phyloP scores from a whole-genome alignment of 805 yeast genomes.

The Pichia manshurica region DNA sequence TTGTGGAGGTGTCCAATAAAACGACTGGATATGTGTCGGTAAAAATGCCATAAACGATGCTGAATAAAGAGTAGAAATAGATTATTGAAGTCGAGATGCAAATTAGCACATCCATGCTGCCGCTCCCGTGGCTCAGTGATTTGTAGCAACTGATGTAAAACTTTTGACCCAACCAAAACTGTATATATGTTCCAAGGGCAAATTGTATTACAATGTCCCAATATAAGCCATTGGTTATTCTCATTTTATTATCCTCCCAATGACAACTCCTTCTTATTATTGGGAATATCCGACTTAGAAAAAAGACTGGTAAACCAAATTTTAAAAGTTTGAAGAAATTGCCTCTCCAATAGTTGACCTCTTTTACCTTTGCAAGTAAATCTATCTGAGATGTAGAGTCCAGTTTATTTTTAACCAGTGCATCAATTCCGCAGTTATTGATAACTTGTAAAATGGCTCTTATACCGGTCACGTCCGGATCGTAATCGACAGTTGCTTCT shows the following conservation, averaged over 20 bases:
- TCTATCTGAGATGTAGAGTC: conserved; percentile 67
- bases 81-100: conserved; percentile 78
- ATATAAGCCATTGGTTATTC: conserved; percentile 49
- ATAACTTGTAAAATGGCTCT: conserved; percentile 55
- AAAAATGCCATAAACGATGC: conserved; percentile 46
- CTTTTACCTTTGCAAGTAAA: conserved; percentile 61
- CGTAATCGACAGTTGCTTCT: conserved; percentile 48
- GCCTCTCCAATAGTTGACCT: conserved; percentile 63
- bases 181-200: conserved; percentile 51
- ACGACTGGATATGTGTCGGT: conserved; percentile 52
- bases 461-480: conserved; percentile 50
- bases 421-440: conserved; percentile 48
- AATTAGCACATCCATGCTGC: conserved; percentile 90
- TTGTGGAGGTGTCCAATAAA: conserved; percentile 79
- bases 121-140: conserved; percentile 63
- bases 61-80: conserved; percentile 62
- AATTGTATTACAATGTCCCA: conserved; percentile 60
- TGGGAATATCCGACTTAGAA: conserved; percentile 46
- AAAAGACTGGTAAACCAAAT: conserved; percentile 59
- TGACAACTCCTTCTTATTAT: conserved; percentile 25
- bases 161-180: conserved; percentile 57
- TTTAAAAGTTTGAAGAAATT: conserved; percentile 47
- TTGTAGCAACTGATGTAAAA: conserved; percentile 62
- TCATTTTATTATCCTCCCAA: conserved; percentile 10
- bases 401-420: conserved; percentile 39